Conservation (phyloP, 495 filamentous ascomycete genomes). For the Choiromyces venosus region DNA sequence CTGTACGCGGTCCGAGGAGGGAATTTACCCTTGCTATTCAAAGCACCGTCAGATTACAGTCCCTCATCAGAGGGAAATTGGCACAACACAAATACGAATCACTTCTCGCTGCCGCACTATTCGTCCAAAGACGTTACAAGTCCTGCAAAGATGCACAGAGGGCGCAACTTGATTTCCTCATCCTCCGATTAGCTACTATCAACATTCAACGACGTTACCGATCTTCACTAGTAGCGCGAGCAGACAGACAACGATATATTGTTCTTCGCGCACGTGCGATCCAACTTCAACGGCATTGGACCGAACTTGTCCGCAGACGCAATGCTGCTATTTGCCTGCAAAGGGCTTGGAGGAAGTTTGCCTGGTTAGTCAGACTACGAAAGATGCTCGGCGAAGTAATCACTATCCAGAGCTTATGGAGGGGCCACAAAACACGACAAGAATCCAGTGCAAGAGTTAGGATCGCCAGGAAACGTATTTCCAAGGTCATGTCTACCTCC, state of each 20-base stretch:
- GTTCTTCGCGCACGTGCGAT: slow-evolving; percentile 13
- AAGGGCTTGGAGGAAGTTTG: slow-evolving; percentile 43
- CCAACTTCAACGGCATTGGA: slow-evolving; percentile 23
- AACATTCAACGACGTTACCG: slow-evolving; percentile 27
- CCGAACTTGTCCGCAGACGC: slow-evolving; percentile 10
- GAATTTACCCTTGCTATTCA: slow-evolving; percentile 15
- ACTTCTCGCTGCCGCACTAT: slow-evolving; percentile 6
- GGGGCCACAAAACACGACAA: slow-evolving; percentile 28
- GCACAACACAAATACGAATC: slow-evolving; percentile 9
- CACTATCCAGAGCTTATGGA: slow-evolving; percentile 46
- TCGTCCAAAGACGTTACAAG: slow-evolving; percentile 23
- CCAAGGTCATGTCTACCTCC: slow-evolving; percentile 12
- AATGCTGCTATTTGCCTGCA: slow-evolving; percentile 42
- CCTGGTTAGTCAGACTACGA: slow-evolving; percentile 36
- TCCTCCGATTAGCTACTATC: slow-evolving; percentile 25
- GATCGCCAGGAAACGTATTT: slow-evolving; percentile 30
- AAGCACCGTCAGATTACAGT: slow-evolving; percentile 19
- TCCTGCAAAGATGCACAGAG: slow-evolving; percentile 11
- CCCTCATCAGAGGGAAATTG: slow-evolving; percentile 22
- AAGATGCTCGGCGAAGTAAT: slow-evolving; percentile 32
- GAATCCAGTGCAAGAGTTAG: slow-evolving; percentile 33
- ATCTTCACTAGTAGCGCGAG: slow-evolving; percentile 18
- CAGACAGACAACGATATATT: slow-evolving; percentile 18
- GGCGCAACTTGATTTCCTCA: slow-evolving; percentile 26
- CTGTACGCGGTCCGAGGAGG: slow-evolving; percentile 8